A percentile compares a stretch with the other conserved stretches of the same genome.
phyloP scores from a whole-genome alignment of 768 basidiomycete species.

The Tephrocybe sp. region DNA sequence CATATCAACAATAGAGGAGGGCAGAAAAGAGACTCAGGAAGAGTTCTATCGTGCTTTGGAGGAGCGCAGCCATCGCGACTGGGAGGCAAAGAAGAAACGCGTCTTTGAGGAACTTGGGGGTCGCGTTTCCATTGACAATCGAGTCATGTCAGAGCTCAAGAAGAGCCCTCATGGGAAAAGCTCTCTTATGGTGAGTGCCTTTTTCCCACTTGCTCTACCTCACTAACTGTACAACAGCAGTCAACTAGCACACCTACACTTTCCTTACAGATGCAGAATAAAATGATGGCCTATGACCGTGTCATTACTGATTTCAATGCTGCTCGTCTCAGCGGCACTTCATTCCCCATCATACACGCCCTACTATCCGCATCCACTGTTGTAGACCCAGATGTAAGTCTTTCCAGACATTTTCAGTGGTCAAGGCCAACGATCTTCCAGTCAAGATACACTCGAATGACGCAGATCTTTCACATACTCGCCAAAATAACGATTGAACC shows the following conservation, averaged over 20 bases:
- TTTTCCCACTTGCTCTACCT: not conserved
- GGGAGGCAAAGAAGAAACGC: slow-evolving; percentile 88
- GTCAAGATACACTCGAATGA: slow-evolving; percentile 57
- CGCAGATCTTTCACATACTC: slow-evolving; percentile 72
- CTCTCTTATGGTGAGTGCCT: slow-evolving; percentile 46
- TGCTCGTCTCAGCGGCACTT: slow-evolving; percentile 67
- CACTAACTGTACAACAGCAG: slow-evolving; percentile 18
- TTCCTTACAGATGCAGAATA: slow-evolving; percentile 81
- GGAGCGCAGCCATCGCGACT: slow-evolving; percentile 72
- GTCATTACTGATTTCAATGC: slow-evolving; percentile 77
- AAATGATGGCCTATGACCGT: slow-evolving; percentile 95
- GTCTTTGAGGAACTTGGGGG: slow-evolving; percentile 90
- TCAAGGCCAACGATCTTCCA: slow-evolving; percentile 20
- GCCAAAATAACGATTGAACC: slow-evolving; percentile 78
- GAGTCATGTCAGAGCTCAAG: slow-evolving; percentile 57
- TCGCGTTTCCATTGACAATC: slow-evolving; percentile 54
- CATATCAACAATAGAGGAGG: slow-evolving; percentile 92
- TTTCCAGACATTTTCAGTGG: not conserved
- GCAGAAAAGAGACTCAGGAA: slow-evolving; percentile 78
- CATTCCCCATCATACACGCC: slow-evolving; percentile 74
- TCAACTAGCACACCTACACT: slow-evolving; percentile 50
- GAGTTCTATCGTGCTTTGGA: slow-evolving; percentile 84
- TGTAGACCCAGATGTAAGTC: slow-evolving; percentile 57
- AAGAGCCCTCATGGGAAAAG: slow-evolving; percentile 62
- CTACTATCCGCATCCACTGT: slow-evolving; percentile 67